A percentile compares a stretch with the other conserved stretches of the same genome.
These are phyloP conservation scores for Apiotrichum gamsii DNA, from an alignment of 1,284 basidiomycete genomes.

Conservation along the genomic window DNA sequence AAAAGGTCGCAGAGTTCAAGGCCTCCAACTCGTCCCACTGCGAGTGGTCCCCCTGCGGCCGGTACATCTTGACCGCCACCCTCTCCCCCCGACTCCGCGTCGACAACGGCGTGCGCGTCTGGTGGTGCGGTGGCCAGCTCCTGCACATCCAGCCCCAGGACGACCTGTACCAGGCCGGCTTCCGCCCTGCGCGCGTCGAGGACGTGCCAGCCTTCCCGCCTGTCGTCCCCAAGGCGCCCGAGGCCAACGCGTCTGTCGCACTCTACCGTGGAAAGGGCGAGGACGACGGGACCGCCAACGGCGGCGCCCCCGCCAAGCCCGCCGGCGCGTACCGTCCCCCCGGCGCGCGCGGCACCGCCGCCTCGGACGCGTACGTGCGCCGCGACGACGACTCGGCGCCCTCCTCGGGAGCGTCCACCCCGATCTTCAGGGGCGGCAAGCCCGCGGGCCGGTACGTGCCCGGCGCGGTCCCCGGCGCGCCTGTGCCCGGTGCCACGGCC, in stretches of 20 bases:
- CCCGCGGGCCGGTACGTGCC: conserved; percentile 56
- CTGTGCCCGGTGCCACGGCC: conserved; percentile 22
- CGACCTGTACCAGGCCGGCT: conserved; percentile 75
- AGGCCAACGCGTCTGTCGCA: conserved; percentile 58
- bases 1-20: conserved; percentile 71
- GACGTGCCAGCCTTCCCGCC: conserved; percentile 65
- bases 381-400: conserved; percentile 62
- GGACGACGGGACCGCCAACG: conserved; percentile 23
- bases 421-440: conserved; percentile 55
- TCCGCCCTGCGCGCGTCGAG: conserved; percentile 69
- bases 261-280: conserved; percentile 31
- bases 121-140: conserved; percentile 83
- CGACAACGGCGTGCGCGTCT: conserved; percentile 94
- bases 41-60: conserved; percentile 92
- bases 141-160: conserved; percentile 78
- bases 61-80: conserved; percentile 87
- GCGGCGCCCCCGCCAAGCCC: conserved; percentile 54
- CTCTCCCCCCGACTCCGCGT: conserved; percentile 89
- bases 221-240: conserved; percentile 67
- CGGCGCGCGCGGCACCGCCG: conserved; percentile 77
- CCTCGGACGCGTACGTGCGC: conserved; percentile 79
- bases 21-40: conserved; percentile 89
- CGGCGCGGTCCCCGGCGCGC: conserved; percentile 52
- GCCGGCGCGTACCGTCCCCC: conserved; percentile 84
- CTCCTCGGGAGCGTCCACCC: conserved; percentile 48